These are phyloP conservation scores for Cryptococcus jaspeensis DNA, from an alignment of 1,284 basidiomycete genomes.

Conservation along the genomic window DNA sequence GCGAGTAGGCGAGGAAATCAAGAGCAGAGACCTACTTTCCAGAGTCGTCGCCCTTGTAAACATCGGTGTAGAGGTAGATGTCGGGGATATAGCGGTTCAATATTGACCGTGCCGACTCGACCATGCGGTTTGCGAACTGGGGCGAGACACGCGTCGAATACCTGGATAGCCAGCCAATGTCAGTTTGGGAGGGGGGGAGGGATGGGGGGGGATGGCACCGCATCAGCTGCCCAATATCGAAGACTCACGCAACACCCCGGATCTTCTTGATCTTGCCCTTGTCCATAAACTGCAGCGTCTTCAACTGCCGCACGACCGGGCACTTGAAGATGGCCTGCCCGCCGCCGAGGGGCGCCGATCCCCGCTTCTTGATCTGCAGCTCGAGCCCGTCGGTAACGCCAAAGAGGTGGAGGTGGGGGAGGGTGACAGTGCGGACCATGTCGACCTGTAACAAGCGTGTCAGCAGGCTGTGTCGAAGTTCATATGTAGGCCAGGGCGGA, in stretches of 20 bases:
- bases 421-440: conserved; percentile 83
- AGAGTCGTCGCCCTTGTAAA: conserved; percentile 95
- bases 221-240: too few relatives aligned
- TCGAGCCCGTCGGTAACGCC: conserved; percentile 84
- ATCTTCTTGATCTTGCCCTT: conserved; percentile 90
- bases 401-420: conserved; percentile 88
- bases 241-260: conserved; percentile 84
- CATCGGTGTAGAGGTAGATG: conserved; percentile 96
- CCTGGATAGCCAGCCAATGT: conserved; percentile 53
- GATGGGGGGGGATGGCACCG: too few relatives aligned
- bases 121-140: conserved; percentile 96
- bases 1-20: not conserved
- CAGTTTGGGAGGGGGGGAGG: too few relatives aligned
- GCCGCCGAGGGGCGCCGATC: conserved; percentile 85
- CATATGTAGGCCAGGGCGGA: not conserved
- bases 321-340: conserved; percentile 93
- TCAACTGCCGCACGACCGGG: conserved; percentile 83
- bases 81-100: conserved; percentile 97
- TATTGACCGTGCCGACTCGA: conserved; percentile 85
- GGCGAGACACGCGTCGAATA: conserved; percentile 94
- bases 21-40: conserved; percentile 80
- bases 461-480: conserved; percentile 5
- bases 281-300: conserved; percentile 88
- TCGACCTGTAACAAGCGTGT: conserved; percentile 62
- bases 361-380: conserved; percentile 88